phyloP scores from a whole-genome alignment of 23 red algal species.

The Gracilaria caudata region DNA sequence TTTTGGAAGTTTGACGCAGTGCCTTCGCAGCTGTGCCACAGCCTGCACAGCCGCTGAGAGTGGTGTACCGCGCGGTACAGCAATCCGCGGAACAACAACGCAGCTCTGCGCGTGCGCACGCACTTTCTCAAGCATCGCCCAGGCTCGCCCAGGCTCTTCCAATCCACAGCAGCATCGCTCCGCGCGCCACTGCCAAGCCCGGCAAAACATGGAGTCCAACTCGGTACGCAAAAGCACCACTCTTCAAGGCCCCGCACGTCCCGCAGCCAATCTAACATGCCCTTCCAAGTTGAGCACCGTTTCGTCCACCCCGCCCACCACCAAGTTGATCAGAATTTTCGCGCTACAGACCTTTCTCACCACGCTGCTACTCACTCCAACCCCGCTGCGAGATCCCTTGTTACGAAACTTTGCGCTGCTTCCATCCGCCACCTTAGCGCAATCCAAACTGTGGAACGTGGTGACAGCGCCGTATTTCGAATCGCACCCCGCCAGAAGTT shows the following conservation, averaged over 20 bases:
- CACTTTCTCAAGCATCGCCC: too few species aligned
- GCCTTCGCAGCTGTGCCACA: too few species aligned
- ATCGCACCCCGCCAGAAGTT: neutral
- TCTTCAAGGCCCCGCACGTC: neutral
- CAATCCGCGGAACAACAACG: too few species aligned
- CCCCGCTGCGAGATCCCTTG: neutral
- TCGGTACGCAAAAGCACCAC: neutral
- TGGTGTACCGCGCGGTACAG: too few species aligned
- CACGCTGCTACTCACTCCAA: neutral
- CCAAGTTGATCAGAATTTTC: neutral
- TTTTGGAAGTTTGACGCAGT: too few species aligned
- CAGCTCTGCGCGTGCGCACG: too few species aligned
- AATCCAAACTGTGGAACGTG: conserved; percentile 56
- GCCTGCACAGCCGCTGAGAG: too few species aligned
- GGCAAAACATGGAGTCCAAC: neutral
- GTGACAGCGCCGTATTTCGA: conserved; percentile 55
- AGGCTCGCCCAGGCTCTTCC: too few species aligned
- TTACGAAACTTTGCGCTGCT: conserved; percentile 34
- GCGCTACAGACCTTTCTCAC: neutral
- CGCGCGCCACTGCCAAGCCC: neutral
- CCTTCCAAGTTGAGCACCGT: neutral
- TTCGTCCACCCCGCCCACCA: neutral
- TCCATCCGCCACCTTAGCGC: conserved; percentile 46
- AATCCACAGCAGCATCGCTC: neutral
- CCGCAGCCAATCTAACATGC: neutral